Base-by-base conservation (phyloP, 1,284 basidiomycete genomes). In the Marasmius sp. region DNA sequence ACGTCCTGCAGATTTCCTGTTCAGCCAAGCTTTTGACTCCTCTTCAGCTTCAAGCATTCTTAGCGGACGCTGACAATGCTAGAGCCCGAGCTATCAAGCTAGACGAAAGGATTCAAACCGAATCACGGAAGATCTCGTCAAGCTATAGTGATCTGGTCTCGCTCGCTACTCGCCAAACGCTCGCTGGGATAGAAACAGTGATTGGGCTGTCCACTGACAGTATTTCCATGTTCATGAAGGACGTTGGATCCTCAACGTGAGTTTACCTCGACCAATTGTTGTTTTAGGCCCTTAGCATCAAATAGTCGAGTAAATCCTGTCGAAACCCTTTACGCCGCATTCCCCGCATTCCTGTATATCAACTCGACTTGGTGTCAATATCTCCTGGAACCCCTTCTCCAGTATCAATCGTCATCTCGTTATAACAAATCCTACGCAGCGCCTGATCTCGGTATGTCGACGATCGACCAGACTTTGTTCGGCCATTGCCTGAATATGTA, bases 321-420 rank as follows among this genome's bases (percentile, higher is more conserved):
- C 8, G 81, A 82, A 62, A 71, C 74, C 2, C 67, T 81, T 27
- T 80, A 73, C 59, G 70, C 77, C 0, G 70, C 76, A 6, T 79
- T 75, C 61, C 79, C 79, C 1, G 67, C 72, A 18, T 76, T 74
- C 56, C 61, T 80, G 52, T 79, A 76, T 61, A 62, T 77, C 47
- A 79, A 79, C 56, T 72, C 78, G 1, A 71, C 69, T 2, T 68
- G 77, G 45, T 74, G 71, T 5, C 72, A 72, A 1, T 71, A 72
- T 14, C 69, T 82, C 14, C 71, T 82, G 12, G 67, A 74, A 37
- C 79, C 80, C 5, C 69, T 81, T 0, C 66, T 81, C 50, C 72
- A 75, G 20, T 74, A 73, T 60, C 73, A 78, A 63, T 63, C 69
- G 9, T 69, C 72, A 1, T 56, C 67, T 6, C 59, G 41, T 9